Conservation (phyloP, 2,329 filamentous ascomycete genomes). For the Ceratocystis cubensis region DNA sequence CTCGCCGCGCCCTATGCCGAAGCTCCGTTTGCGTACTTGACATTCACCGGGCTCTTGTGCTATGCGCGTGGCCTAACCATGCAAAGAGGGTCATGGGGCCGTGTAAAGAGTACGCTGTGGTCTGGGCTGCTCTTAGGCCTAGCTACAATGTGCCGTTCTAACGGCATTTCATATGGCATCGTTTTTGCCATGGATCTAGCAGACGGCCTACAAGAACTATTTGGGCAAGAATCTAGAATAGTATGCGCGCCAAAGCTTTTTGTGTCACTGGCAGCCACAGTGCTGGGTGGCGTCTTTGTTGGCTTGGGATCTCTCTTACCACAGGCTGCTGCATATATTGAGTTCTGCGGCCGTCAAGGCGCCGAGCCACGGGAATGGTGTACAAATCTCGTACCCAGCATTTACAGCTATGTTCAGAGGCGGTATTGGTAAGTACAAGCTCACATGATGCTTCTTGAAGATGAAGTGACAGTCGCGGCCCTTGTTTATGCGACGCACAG, state of each 20-base stretch:
- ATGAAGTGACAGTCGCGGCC: background rate
- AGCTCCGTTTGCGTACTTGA: conserved; percentile 63
- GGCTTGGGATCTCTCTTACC: conserved; percentile 56
- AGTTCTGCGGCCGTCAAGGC: conserved; percentile 46
- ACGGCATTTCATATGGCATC: conserved; percentile 72
- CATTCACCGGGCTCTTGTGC: conserved; percentile 58
- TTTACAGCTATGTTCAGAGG: conserved; percentile 80
- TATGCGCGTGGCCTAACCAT: conserved; percentile 44
- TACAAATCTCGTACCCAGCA: conserved; percentile 56
- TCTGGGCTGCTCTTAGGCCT: conserved; percentile 59
- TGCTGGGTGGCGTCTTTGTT: conserved; percentile 55
- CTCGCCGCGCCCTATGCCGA: conserved; percentile 79
- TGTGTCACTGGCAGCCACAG: conserved; percentile 38
- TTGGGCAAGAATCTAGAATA: background rate
- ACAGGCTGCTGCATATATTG: conserved; percentile 60
- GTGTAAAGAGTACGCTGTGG: conserved; percentile 36
- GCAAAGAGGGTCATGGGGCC: conserved; percentile 27
- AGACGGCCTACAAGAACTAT: conserved; percentile 25
- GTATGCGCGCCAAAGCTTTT: conserved; percentile 17
- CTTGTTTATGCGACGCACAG: background rate
- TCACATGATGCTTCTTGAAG: background rate
- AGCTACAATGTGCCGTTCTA: conserved; percentile 65
- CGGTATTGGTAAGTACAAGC: conserved; percentile 64
- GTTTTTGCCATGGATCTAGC: conserved; percentile 51
- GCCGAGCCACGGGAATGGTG: conserved; percentile 57